Percentiles rank a stretch among this genome's conserved stretches.
Evolutionary conservation across 352 stramenopile species (phyloP).

Genomic region (Pythium grandisporangium): DNA sequence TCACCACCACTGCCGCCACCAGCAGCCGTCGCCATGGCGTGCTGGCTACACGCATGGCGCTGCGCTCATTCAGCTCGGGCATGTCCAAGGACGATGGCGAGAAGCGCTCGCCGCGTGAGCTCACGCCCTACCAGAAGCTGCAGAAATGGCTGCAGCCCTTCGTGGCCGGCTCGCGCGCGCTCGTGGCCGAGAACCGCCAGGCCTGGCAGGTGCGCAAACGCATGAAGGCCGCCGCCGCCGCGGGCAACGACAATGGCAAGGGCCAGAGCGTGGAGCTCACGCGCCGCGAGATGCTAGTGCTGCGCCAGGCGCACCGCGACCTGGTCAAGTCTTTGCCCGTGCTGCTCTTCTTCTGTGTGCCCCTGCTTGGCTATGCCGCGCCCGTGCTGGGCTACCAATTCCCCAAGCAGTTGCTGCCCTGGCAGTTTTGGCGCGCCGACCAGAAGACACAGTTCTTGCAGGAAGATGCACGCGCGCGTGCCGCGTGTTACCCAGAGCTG

Average conservation of each 20-base stretch:
- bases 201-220: slow-evolving; percentile 60
- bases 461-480: slow-evolving; percentile 41
- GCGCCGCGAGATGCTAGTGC: slow-evolving; percentile 70
- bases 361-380: slow-evolving; percentile 58
- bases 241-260: too few relatives aligned
- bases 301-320: slow-evolving; percentile 73
- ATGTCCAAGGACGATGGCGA: slow-evolving; percentile 5
- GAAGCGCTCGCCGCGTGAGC: slow-evolving; percentile 19
- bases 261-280: slow-evolving; percentile 28
- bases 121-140: slow-evolving; percentile 65
- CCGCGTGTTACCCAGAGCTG: slow-evolving; percentile 52
- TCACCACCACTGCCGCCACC: too few relatives aligned
- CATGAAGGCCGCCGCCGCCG: slow-evolving; percentile 24
- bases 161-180: slow-evolving; percentile 49
- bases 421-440: slow-evolving; percentile 80
- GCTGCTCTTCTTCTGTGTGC: slow-evolving; percentile 65
- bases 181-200: slow-evolving; percentile 71
- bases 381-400: slow-evolving; percentile 79
- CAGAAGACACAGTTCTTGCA: slow-evolving; percentile 80
- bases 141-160: slow-evolving; percentile 81
- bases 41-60: too few relatives aligned
- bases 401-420: slow-evolving; percentile 74
- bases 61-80: slow-evolving; percentile 10
- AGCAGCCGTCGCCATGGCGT: too few relatives aligned
- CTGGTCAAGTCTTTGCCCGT: slow-evolving; percentile 79